Percentiles rank a stretch among this genome's conserved stretches.
These are phyloP conservation scores for Phytophthora lateralis DNA, from an alignment of 352 stramenopile genomes.

Conservation along the genomic window DNA sequence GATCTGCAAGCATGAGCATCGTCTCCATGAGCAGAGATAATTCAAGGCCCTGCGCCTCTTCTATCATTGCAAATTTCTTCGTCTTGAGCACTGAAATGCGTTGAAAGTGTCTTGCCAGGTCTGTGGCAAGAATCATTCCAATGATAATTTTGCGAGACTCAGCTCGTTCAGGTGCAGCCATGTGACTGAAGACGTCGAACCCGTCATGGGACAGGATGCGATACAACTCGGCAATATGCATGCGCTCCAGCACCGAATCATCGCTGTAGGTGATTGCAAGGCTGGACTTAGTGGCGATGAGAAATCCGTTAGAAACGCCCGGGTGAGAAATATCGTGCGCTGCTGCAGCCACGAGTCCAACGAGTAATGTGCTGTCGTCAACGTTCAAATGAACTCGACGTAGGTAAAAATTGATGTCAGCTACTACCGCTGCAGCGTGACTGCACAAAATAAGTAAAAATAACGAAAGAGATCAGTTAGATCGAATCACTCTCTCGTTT, in stretches of 20 bases:
- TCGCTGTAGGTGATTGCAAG: constrained; percentile 94
- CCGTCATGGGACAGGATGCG: constrained; percentile 65
- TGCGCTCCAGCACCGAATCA: constrained; percentile 84
- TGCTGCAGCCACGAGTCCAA: constrained; percentile 82
- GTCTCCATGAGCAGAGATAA: constrained; percentile 77
- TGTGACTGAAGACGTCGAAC: constrained; percentile 66
- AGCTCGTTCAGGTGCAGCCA: constrained; percentile 34
- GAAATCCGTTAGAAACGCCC: constrained; percentile 91
- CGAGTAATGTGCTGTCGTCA: constrained; percentile 58
- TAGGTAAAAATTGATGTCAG: constrained; percentile 73
- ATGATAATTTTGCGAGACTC: constrained; percentile 76
- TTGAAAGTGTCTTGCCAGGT: constrained; percentile 74
- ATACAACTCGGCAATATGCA: constrained; percentile 74
- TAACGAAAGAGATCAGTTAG: constrained; percentile 4
- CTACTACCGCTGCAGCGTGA: constrained; percentile 65
- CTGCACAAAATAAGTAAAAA: constrained; percentile 20
- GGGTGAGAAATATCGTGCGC: constrained; percentile 94
- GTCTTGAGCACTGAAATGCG: constrained; percentile 78
- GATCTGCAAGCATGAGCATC: constrained; percentile 69
- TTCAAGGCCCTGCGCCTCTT: constrained; percentile 54
- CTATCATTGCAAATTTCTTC: constrained; percentile 59
- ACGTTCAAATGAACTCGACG: constrained; percentile 60
- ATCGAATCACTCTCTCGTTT: not conserved
- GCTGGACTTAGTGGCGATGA: constrained; percentile 87
- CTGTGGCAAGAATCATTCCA: constrained; percentile 78